Evolutionary conservation across 768 basidiomycete genomes (phyloP).

Genomic region (Cystoderma amianthinum): DNA sequence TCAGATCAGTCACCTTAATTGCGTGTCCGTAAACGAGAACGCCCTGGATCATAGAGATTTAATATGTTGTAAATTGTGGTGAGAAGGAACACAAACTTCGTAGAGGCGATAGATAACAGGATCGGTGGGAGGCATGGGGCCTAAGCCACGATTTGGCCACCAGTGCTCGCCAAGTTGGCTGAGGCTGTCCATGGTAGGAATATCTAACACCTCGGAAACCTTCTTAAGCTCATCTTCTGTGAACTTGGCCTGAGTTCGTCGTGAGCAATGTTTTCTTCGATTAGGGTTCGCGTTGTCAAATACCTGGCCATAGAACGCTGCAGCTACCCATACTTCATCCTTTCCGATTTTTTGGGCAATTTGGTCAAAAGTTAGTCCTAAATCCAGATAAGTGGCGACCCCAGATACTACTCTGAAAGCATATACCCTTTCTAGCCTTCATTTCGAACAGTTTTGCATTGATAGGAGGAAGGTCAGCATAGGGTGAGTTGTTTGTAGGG

Average conservation of each 20-base stretch:
- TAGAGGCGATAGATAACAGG: slow-evolving; percentile 79
- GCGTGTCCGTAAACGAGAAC: slow-evolving; percentile 74
- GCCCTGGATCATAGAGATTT: slow-evolving; percentile 29
- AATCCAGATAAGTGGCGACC: background rate
- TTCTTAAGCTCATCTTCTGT: slow-evolving; percentile 48
- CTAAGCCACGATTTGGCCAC: slow-evolving; percentile 71
- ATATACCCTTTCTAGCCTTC: slow-evolving; percentile 56
- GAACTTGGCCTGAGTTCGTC: slow-evolving; percentile 55
- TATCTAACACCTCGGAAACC: slow-evolving; percentile 42
- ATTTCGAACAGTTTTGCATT: slow-evolving; percentile 49
- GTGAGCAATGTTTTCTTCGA: too few relatives aligned
- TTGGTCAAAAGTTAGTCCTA: slow-evolving; percentile 64
- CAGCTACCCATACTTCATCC: slow-evolving; percentile 80
- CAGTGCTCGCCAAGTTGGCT: slow-evolving; percentile 53
- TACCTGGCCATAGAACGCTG: slow-evolving; percentile 79
- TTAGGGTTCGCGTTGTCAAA: too few relatives aligned
- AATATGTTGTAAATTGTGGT: background rate
- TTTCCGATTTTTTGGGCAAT: slow-evolving; percentile 59
- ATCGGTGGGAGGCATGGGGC: slow-evolving; percentile 68
- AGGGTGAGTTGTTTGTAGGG: slow-evolving; percentile 34
- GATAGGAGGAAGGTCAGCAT: slow-evolving; percentile 45
- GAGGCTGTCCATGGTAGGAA: slow-evolving; percentile 30
- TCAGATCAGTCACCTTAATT: slow-evolving; percentile 71
- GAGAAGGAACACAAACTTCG: slow-evolving; percentile 39
- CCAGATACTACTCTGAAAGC: background rate